Evolutionary conservation across 31 red algal genomes (phyloP).

Genomic region (Asparagopsis taxiformis): DNA sequence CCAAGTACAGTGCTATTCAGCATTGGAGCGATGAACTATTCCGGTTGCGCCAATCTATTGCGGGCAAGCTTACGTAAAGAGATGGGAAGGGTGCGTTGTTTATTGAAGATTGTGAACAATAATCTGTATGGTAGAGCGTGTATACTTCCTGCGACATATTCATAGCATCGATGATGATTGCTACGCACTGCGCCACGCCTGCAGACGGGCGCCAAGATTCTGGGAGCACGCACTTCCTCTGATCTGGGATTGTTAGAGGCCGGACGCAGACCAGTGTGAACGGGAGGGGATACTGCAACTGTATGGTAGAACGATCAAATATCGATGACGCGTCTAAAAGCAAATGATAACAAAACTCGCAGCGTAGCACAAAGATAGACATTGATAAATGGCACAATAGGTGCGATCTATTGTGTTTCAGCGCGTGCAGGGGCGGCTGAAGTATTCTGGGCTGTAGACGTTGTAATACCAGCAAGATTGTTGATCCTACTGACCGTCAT

Average conservation of each 20-base stretch:
- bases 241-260: no score
- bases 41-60: slow-evolving; percentile 44
- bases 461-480: slow-evolving; percentile 24
- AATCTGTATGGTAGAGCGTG: neutral
- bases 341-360: neutral
- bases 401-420: neutral
- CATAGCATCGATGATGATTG: no score
- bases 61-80: slow-evolving; percentile 24
- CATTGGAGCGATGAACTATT: slow-evolving; percentile 73
- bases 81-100: neutral
- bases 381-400: neutral
- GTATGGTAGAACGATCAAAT: neutral
- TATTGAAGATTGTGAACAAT: neutral
- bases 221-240: no score
- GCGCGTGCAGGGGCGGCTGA: neutral
- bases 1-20: slow-evolving; percentile 69
- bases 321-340: neutral
- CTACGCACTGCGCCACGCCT: no score
- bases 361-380: neutral
- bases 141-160: neutral
- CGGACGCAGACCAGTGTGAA: neutral
- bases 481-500: slow-evolving; percentile 78
- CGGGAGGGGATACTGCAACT: neutral
- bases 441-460: slow-evolving; percentile 1
- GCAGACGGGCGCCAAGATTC: no score